phyloP scores from a whole-genome alignment of 345 rosid species.

The Eucalyptus dawsonii region DNA sequence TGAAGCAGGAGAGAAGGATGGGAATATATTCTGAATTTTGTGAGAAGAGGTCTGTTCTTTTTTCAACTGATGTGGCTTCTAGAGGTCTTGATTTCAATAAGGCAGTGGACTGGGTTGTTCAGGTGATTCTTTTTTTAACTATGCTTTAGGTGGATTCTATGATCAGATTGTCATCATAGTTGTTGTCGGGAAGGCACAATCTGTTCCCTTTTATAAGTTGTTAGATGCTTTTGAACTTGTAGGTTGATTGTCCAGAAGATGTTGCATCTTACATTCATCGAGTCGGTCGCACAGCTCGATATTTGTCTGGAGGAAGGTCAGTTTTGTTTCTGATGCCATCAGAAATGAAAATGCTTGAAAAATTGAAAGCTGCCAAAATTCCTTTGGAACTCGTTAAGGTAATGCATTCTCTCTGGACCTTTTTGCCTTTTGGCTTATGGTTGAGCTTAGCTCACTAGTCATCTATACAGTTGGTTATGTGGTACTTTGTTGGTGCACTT shows the following conservation, averaged over 20 bases:
- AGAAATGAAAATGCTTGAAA: slow-evolving; percentile 87
- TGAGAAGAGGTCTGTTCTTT: slow-evolving; percentile 71
- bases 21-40: slow-evolving; percentile 79
- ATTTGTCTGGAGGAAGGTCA: slow-evolving; percentile 59
- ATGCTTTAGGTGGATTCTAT: neutral
- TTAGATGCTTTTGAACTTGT: neutral
- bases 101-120: slow-evolving; percentile 97
- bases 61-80: slow-evolving; percentile 86
- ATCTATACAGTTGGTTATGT: neutral
- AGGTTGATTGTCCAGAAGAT: slow-evolving; percentile 97
- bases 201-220: neutral
- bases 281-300: slow-evolving; percentile 97
- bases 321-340: slow-evolving; percentile 81
- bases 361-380: slow-evolving; percentile 59
- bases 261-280: slow-evolving; percentile 90
- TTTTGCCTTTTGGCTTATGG: neutral
- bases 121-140: slow-evolving; percentile 28
- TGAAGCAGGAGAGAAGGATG: slow-evolving; percentile 84
- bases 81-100: slow-evolving; percentile 95
- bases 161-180: neutral
- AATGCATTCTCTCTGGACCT: neutral
- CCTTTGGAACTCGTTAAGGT: slow-evolving; percentile 77
- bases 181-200: neutral
- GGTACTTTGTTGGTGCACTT: neutral
- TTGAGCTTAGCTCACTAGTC: neutral